Conservation (phyloP, 2,329 filamentous ascomycete species). For the Claviceps sp. region DNA sequence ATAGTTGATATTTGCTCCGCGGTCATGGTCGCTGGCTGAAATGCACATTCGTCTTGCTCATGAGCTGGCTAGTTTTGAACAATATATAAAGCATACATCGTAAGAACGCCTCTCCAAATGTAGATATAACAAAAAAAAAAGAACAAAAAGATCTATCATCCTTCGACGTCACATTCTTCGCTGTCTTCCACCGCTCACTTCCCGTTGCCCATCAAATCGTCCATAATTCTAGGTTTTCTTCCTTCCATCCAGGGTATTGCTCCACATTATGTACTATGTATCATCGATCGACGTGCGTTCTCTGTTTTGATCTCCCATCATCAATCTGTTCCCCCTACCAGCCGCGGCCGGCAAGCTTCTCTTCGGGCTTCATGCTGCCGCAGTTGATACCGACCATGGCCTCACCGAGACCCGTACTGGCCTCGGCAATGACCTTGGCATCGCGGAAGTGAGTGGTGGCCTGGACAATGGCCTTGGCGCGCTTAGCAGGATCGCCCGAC, state of each 20-base stretch:
- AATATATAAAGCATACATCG: neutral
- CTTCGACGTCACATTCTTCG: neutral
- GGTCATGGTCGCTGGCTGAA: neutral
- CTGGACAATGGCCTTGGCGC: conserved; percentile 87
- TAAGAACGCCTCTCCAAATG: conserved; percentile 3
- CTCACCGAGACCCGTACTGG: conserved; percentile 82
- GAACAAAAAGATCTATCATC: neutral
- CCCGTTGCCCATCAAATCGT: no score
- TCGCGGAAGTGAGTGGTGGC: conserved; percentile 87
- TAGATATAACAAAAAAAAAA: neutral
- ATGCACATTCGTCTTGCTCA: neutral
- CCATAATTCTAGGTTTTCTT: neutral
- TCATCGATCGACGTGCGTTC: no score
- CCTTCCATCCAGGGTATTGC: neutral
- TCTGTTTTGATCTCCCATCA: neutral
- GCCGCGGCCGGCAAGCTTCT: conserved; percentile 75
- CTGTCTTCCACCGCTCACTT: neutral
- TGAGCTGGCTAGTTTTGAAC: neutral
- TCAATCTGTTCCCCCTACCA: conserved; percentile 43
- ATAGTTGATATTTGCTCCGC: neutral
- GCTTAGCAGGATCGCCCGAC: conserved; percentile 76
- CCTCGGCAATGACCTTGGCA: conserved; percentile 71
- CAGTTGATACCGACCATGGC: conserved; percentile 96
- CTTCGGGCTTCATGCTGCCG: conserved; percentile 57
- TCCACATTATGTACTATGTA: no score